These are phyloP conservation scores for Metschnikowia similis DNA, from an alignment of 805 yeast species.

Conservation along the genomic window DNA sequence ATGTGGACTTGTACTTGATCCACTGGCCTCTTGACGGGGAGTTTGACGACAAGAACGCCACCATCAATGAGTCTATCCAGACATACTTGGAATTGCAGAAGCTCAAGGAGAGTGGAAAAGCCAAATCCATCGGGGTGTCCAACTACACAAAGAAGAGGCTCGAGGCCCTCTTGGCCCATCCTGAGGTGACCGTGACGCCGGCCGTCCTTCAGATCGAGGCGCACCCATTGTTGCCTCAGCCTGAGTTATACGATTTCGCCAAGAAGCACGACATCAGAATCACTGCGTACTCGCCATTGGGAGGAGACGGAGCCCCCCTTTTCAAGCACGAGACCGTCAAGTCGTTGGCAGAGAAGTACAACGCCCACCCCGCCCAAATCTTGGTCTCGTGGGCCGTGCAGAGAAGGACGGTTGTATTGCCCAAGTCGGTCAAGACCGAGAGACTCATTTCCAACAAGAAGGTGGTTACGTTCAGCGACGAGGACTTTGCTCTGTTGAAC, in stretches of 20 bases:
- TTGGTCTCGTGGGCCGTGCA: conserved; percentile 56
- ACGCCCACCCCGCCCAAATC: conserved; percentile 47
- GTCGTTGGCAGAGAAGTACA: conserved; percentile 18
- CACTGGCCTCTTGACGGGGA: conserved; percentile 49
- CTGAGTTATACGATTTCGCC: conserved; percentile 38
- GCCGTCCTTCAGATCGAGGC: conserved; percentile 49
- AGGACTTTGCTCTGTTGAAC: conserved; percentile 35
- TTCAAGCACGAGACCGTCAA: conserved; percentile 36
- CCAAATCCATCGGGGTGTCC: conserved; percentile 56
- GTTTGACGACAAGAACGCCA: conserved; percentile 21
- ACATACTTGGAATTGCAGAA: conserved; percentile 42
- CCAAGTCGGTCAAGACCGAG: conserved; percentile 20
- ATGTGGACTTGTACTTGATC: conserved; percentile 68
- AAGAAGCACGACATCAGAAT: conserved; percentile 35
- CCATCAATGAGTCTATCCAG: conserved; percentile 27
- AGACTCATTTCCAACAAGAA: conserved; percentile 35
- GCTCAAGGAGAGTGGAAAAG: conserved; percentile 50
- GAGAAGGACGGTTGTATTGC: conserved; percentile 50
- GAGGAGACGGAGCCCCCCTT: conserved; percentile 63
- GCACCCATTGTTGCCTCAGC: conserved; percentile 34
- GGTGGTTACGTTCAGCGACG: conserved; percentile 30
- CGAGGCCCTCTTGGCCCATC: conserved; percentile 19
- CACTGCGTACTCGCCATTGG: conserved; percentile 61
- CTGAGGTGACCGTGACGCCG: conserved; percentile 35
- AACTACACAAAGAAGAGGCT: conserved; percentile 26